Conservation (phyloP, 2,329 filamentous ascomycete genomes). For the Anthostomella pinea region DNA sequence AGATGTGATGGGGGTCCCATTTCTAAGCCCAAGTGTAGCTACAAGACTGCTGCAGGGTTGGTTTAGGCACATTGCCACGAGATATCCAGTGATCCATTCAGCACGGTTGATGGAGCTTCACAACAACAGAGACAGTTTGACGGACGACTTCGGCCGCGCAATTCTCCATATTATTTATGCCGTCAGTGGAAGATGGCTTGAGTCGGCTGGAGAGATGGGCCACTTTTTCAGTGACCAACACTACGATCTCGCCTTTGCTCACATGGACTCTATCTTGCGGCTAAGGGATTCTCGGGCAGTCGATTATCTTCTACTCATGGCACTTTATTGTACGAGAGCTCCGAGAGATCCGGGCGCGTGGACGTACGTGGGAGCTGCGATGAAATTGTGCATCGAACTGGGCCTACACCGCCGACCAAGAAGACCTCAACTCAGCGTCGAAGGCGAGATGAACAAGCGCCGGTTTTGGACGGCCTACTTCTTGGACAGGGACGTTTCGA, state of each 20-base stretch:
- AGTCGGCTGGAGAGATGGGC: slow-evolving; percentile 30
- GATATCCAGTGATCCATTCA: slow-evolving; percentile 28
- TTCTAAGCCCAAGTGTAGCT: slow-evolving; percentile 26
- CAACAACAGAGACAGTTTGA: slow-evolving; percentile 24
- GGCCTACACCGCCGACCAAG: slow-evolving; percentile 27
- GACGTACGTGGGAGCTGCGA: slow-evolving; percentile 29
- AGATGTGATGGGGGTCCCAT: slow-evolving; percentile 25
- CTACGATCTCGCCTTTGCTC: slow-evolving; percentile 27
- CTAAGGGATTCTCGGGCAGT: slow-evolving; percentile 27
- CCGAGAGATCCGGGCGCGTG: slow-evolving; percentile 30
- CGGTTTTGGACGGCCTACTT: slow-evolving; percentile 32
- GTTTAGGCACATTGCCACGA: slow-evolving; percentile 30
- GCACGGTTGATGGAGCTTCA: slow-evolving; percentile 25
- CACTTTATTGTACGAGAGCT: slow-evolving; percentile 31
- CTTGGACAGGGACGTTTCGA: slow-evolving; percentile 30
- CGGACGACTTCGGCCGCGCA: slow-evolving; percentile 25
- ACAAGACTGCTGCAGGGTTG: slow-evolving; percentile 27
- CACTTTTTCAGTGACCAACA: slow-evolving; percentile 32
- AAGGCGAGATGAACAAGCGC: slow-evolving; percentile 30
- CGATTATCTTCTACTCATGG: slow-evolving; percentile 30
- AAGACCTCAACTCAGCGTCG: slow-evolving; percentile 21
- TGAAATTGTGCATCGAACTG: slow-evolving; percentile 29
- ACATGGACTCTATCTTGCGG: slow-evolving; percentile 27
- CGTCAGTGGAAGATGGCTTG: slow-evolving; percentile 30
- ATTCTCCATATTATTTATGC: slow-evolving; percentile 30